Evolutionary conservation across 108 stramenopile species (phyloP).

Genomic region (Stephanodiscus minutulus): DNA sequence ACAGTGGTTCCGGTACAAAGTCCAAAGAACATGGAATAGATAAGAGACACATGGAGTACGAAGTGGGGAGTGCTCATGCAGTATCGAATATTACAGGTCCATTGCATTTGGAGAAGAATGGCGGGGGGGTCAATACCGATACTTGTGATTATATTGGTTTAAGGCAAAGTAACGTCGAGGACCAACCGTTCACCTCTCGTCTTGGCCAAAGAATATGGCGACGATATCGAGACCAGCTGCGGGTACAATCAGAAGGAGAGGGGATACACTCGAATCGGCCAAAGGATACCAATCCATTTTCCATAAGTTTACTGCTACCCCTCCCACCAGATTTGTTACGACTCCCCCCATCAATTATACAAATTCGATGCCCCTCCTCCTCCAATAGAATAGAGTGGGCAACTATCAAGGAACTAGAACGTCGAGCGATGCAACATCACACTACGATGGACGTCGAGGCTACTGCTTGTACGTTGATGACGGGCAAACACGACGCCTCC

Average conservation of each 20-base stretch:
- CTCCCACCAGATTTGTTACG: constrained; percentile 28
- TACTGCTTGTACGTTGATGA: too few species aligned
- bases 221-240: constrained; percentile 1
- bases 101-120: constrained; percentile 7
- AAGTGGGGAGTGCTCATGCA: not conserved
- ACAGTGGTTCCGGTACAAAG: not conserved
- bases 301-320: not conserved
- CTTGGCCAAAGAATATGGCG: constrained; percentile 3
- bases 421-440: constrained; percentile 23
- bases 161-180: not conserved
- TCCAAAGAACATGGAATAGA: not conserved
- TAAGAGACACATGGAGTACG: not conserved
- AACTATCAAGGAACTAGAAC: constrained; percentile 29
- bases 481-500: not conserved
- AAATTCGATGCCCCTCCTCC: constrained; percentile 1
- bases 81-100: not conserved
- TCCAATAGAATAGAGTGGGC: constrained; percentile 11
- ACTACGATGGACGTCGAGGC: not conserved
- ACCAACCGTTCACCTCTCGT: constrained; percentile 4
- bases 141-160: not conserved
- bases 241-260: not conserved
- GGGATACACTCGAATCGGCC: too few species aligned
- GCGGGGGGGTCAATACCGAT: not conserved
- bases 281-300: too few species aligned
- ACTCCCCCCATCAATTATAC: constrained; percentile 27